phyloP scores from a whole-genome alignment of 2,329 filamentous ascomycete species.

The Hirsutella rhossiliensis region DNA sequence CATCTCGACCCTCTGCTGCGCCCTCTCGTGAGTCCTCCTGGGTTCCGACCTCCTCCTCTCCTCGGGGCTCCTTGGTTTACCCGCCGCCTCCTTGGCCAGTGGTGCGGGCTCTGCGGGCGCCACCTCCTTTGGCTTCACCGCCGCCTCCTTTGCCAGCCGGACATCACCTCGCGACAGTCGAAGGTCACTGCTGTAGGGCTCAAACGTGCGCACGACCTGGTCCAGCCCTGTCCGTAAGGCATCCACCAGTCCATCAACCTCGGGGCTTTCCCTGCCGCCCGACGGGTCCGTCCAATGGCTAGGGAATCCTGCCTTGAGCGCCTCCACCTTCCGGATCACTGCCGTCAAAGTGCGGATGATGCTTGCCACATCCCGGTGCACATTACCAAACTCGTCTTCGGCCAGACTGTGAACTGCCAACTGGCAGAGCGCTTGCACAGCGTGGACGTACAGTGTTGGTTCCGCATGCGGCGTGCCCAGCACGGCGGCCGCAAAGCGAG shows the following conservation, averaged over 20 bases:
- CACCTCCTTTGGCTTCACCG: conserved; percentile 17
- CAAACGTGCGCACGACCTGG: conserved; percentile 59
- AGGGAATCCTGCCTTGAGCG: conserved; percentile 45
- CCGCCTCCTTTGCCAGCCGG: conserved; percentile 57
- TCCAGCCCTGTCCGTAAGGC: conserved; percentile 53
- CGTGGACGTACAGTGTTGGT: conserved; percentile 55
- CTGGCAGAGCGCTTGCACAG: conserved; percentile 54
- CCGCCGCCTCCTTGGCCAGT: conserved; percentile 4
- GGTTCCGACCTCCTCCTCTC: conserved; percentile 11
- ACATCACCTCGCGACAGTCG: conserved; percentile 61
- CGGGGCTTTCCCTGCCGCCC: conserved; percentile 39
- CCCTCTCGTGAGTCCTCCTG: conserved; percentile 9
- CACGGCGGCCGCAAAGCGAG: conserved; percentile 53
- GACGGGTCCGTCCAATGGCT: conserved; percentile 72
- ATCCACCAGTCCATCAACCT: conserved; percentile 59
- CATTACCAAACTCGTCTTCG: conserved; percentile 77
- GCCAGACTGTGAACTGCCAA: conserved; percentile 61
- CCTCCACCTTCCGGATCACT: conserved; percentile 57
- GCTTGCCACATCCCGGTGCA: conserved; percentile 65
- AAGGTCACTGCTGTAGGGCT: conserved; percentile 59
- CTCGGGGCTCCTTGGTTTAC: conserved; percentile 12
- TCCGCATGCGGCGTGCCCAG: conserved; percentile 65
- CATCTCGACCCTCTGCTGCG: conserved; percentile 14
- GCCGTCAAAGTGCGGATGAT: conserved; percentile 63
- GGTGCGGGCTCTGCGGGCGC: not conserved